These are phyloP conservation scores for Aspergillus oerlinghausenensis DNA, from an alignment of 2,329 filamentous ascomycete species.

Conservation along the genomic window DNA sequence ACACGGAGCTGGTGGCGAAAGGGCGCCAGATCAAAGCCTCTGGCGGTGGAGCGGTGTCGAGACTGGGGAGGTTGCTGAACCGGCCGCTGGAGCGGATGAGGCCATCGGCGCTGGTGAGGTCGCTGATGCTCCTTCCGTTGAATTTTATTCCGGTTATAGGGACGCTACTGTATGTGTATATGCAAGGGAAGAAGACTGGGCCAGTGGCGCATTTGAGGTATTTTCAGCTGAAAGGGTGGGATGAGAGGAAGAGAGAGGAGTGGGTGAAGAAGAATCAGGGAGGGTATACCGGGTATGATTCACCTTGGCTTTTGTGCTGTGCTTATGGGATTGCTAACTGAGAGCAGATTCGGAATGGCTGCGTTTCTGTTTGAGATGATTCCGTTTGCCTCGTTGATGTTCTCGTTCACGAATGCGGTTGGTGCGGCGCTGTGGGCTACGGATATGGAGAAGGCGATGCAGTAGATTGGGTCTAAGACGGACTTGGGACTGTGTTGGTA, in stretches of 20 bases:
- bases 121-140: slow-evolving; percentile 80
- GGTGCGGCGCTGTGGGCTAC: slow-evolving; percentile 93
- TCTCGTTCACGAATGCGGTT: slow-evolving; percentile 86
- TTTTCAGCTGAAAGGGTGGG: slow-evolving; percentile 88
- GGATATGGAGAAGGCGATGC: slow-evolving; percentile 62
- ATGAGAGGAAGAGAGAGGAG: slow-evolving; percentile 56
- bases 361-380: slow-evolving; percentile 80
- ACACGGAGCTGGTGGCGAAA: slow-evolving; percentile 62
- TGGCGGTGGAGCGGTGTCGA: slow-evolving; percentile 47
- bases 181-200: slow-evolving; percentile 62
- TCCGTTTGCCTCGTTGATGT: slow-evolving; percentile 75
- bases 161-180: slow-evolving; percentile 70
- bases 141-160: slow-evolving; percentile 92
- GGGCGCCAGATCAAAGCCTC: slow-evolving; percentile 66
- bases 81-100: slow-evolving; percentile 49
- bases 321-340: slow-evolving; percentile 5
- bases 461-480: slow-evolving; percentile 10
- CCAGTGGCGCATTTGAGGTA: slow-evolving; percentile 62
- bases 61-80: slow-evolving; percentile 54
- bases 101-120: slow-evolving; percentile 63
- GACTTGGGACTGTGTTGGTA: not conserved
- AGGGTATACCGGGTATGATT: slow-evolving; percentile 73
- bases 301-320: slow-evolving; percentile 4
- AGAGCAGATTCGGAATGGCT: slow-evolving; percentile 60
- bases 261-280: slow-evolving; percentile 68